These are phyloP conservation scores for Phytophthora boehmeriae DNA, from an alignment of 352 stramenopile species.

Conservation along the genomic window DNA sequence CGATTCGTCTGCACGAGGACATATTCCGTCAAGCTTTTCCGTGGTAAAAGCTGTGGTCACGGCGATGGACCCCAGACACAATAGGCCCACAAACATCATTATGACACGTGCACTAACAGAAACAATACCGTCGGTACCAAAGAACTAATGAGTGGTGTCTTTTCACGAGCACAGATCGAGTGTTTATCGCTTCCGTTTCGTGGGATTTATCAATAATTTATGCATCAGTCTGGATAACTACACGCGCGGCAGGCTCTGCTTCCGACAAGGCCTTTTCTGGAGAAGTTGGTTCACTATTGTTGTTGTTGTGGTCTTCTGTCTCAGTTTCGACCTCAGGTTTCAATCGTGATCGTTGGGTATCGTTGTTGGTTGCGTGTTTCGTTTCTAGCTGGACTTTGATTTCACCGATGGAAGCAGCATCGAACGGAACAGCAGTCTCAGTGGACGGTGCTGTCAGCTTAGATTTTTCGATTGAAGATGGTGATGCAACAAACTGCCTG, in stretches of 20 bases:
- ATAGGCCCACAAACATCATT: too few species aligned
- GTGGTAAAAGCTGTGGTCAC: background rate
- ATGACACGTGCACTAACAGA: too few species aligned
- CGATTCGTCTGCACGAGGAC: background rate
- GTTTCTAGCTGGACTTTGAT: slow-evolving; percentile 61
- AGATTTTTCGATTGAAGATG: slow-evolving; percentile 40
- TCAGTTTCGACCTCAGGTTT: slow-evolving; percentile 33
- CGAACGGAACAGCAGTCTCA: slow-evolving; percentile 50
- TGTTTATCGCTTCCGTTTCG: slow-evolving; percentile 23
- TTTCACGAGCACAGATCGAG: slow-evolving; percentile 13
- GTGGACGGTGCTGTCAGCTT: slow-evolving; percentile 18
- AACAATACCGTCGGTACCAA: too few species aligned
- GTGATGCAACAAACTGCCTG: slow-evolving; percentile 23
- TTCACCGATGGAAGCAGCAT: slow-evolving; percentile 57
- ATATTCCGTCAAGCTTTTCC: background rate
- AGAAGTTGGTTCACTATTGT: slow-evolving; percentile 47
- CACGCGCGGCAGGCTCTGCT: slow-evolving; percentile 18
- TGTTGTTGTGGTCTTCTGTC: slow-evolving; percentile 35
- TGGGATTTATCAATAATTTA: slow-evolving; percentile 17
- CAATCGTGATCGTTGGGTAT: slow-evolving; percentile 10
- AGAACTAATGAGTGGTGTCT: slow-evolving; percentile 8
- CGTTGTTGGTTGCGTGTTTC: slow-evolving; percentile 45
- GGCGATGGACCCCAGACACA: too few species aligned
- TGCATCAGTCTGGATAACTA: slow-evolving; percentile 20
- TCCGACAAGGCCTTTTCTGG: slow-evolving; percentile 41